Base-by-base conservation (phyloP, 441 rosid species). In the Erysimum cheiri region DNA sequence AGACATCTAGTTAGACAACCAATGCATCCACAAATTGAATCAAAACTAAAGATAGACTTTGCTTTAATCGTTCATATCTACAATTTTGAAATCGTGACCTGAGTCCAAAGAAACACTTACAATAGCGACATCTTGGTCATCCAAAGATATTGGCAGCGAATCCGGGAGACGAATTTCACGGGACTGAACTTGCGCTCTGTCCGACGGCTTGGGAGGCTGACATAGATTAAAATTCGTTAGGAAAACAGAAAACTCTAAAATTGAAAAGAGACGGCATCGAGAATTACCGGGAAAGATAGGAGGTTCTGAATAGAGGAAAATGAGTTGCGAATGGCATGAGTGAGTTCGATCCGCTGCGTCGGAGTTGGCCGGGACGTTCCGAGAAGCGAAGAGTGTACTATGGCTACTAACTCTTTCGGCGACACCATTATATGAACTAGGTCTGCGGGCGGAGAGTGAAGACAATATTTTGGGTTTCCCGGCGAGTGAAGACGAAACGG, bases 131-230 rank as follows among this genome's bases (percentile, higher is more conserved):
- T 94, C 98, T 78, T 89, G 97, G 61, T 94, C 97, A 36, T 94
- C 97, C 33, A 94, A 82, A 3, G 92, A 80, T 70, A 90, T 85
- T 0, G 93, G 91, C 7, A 87, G 70, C 22, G 97, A 89, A 84
- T 91, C 93, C 3, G 96, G 97, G 62, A 94, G 89, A 80, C 96
- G 85, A 44, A 94, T 90, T 82, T 93, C 95, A 71, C 73, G 81
- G 5, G 87, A 83, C 81, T 86, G 95, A 24, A 93, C 88, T 80
- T 93, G 95, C 15, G 87, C 79, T 55, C 97, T 85, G 74, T 91
- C 93, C 0, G 92, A 85, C 2, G 81, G 80, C 53, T 82, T 91
- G 3, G 98, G 95, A 46, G 95, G 87, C 98, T 93, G 71, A 31
- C 14, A 57, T 11, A 55, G 62, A 64, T 62, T 65, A 13, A 11